These are phyloP conservation scores for Nepenthes mirabilis DNA, from an alignment of 148 eudicot genomes.

Conservation along the genomic window DNA sequence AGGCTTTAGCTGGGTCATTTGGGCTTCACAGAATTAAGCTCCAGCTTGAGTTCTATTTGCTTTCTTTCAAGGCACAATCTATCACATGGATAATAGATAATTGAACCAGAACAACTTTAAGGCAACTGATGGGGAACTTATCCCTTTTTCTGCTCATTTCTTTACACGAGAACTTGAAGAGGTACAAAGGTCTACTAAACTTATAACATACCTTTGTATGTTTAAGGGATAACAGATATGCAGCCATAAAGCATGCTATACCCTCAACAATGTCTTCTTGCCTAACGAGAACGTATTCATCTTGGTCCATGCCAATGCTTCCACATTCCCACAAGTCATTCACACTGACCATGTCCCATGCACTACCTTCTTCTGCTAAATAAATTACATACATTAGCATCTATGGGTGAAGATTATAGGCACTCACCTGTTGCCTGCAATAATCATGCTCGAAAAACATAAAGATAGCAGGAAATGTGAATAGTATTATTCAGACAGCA, in stretches of 20 bases:
- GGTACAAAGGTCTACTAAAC: neutral
- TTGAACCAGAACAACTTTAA: no score
- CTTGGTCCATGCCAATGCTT: conserved; percentile 34
- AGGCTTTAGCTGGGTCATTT: no score
- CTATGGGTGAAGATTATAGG: neutral
- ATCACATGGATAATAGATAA: no score
- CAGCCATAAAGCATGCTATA: conserved; percentile 89
- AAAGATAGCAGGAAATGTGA: neutral
- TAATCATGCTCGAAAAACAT: conserved; percentile 3
- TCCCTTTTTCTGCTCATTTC: no score
- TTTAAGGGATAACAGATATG: conserved; percentile 72
- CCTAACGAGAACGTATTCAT: conserved; percentile 77
- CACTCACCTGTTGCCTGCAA: neutral
- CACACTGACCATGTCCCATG: conserved; percentile 91
- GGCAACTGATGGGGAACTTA: no score
- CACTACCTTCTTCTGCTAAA: conserved; percentile 63
- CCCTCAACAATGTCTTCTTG: conserved; percentile 97
- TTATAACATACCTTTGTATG: conserved; percentile 55
- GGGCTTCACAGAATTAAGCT: no score
- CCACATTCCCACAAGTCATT: conserved; percentile 87
- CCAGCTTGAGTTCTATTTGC: no score
- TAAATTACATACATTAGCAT: neutral
- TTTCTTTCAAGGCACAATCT: no score
- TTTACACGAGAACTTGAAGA: neutral
- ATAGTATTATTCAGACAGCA: neutral